phyloP scores from a whole-genome alignment of 2,329 filamentous ascomycete genomes.

The Aspergillus sclerotialis region DNA sequence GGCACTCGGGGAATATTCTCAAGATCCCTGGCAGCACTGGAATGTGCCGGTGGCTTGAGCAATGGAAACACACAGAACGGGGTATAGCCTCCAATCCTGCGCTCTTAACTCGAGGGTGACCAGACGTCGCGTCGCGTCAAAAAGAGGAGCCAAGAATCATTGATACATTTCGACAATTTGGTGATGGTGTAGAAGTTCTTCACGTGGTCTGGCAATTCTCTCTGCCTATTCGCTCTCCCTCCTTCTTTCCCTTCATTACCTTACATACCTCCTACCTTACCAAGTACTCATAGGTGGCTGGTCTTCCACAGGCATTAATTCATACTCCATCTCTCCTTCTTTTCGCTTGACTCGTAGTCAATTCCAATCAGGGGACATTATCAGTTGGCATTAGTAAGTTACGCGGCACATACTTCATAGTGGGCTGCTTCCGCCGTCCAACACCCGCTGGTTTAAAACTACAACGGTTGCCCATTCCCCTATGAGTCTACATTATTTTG shows the following conservation, averaged over 20 bases:
- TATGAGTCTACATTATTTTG: slow-evolving; percentile 14
- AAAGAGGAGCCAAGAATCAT: too few relatives aligned
- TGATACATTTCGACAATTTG: not conserved
- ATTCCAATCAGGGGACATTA: not conserved
- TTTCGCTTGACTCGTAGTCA: too few relatives aligned
- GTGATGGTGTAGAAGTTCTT: not conserved
- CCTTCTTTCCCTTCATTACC: not conserved
- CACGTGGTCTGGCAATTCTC: not conserved
- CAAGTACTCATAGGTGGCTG: too few relatives aligned
- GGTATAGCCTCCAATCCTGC: too few relatives aligned
- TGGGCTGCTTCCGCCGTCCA: not conserved
- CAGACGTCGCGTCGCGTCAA: too few relatives aligned
- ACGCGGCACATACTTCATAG: not conserved
- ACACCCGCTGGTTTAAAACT: not conserved
- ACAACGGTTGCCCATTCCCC: slow-evolving; percentile 12
- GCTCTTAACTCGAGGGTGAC: too few relatives aligned
- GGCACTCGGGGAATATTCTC: not conserved
- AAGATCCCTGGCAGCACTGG: not conserved
- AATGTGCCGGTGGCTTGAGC: not conserved
- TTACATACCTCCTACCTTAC: too few relatives aligned
- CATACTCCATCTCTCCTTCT: too few relatives aligned
- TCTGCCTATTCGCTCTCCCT: slow-evolving; percentile 1
- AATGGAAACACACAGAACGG: too few relatives aligned
- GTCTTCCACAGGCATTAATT: too few relatives aligned
- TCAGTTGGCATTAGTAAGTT: not conserved